These are phyloP conservation scores for Mesostigma viride DNA, from an alignment of 139 green algal species.

Conservation along the genomic window DNA sequence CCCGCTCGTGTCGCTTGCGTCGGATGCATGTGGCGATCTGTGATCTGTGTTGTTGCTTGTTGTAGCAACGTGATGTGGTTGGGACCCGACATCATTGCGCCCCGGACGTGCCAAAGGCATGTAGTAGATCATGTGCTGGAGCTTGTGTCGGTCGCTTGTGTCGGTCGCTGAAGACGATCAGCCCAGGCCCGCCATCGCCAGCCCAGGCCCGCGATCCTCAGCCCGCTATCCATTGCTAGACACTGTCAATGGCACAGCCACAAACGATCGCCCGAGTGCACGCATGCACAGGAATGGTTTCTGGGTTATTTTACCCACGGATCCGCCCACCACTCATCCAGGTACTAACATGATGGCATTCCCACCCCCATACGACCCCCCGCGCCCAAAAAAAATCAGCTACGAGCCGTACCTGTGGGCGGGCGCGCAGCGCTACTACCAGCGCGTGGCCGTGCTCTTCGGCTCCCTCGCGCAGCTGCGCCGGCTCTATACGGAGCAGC, in stretches of 20 bases:
- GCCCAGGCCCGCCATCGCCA: too few relatives aligned
- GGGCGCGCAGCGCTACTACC: constrained; percentile 54
- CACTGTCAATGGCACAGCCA: too few relatives aligned
- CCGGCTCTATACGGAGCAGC: constrained; percentile 24
- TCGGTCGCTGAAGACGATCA: too few relatives aligned
- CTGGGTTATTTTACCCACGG: background rate
- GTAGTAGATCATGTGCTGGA: too few relatives aligned
- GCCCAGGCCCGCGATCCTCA: too few relatives aligned
- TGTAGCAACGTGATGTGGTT: too few relatives aligned
- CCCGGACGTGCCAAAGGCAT: too few relatives aligned
- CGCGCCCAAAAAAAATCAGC: constrained; percentile 10
- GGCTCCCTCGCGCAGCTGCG: constrained; percentile 45
- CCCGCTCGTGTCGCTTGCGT: background rate
- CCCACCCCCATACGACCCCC: background rate
- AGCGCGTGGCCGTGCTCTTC: constrained; percentile 54
- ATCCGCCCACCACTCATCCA: background rate
- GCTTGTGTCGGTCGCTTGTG: too few relatives aligned
- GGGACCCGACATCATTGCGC: too few relatives aligned
- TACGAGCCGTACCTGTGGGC: constrained; percentile 85
- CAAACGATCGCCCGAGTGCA: too few relatives aligned
- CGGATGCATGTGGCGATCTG: background rate
- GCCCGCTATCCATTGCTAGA: too few relatives aligned
- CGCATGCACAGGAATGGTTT: too few relatives aligned
- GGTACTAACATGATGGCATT: background rate
- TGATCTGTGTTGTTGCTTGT: background rate